Evolutionary conservation across 768 basidiomycete species (phyloP).

Genomic region (Leccinum subgranulosum): DNA sequence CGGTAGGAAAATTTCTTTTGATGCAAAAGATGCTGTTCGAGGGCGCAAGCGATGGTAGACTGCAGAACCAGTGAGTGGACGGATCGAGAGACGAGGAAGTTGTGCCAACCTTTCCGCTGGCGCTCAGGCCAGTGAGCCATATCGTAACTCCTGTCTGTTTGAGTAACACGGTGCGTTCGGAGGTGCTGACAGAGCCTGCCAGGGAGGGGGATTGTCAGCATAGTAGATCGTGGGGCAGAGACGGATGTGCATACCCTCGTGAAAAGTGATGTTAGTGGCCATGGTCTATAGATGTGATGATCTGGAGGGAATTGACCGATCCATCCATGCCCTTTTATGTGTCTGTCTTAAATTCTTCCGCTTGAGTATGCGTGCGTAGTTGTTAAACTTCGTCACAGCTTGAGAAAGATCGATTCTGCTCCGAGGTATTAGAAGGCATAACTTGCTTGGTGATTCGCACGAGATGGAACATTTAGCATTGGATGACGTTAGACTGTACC

Average conservation of each 20-base stretch:
- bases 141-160: slow-evolving; percentile 86
- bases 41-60: slow-evolving; percentile 96
- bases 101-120: slow-evolving; percentile 79
- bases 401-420: slow-evolving; percentile 10
- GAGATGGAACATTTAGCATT: not conserved
- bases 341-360: not conserved
- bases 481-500: not conserved
- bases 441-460: not conserved
- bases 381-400: not conserved
- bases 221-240: not conserved
- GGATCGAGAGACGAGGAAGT: not conserved
- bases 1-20: slow-evolving; percentile 83
- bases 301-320: not conserved
- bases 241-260: slow-evolving; percentile 45
- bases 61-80: slow-evolving; percentile 29
- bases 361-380: not conserved
- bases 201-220: not conserved
- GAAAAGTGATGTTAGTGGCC: slow-evolving; percentile 62
- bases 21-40: slow-evolving; percentile 94
- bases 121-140: slow-evolving; percentile 96
- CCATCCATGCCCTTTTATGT: slow-evolving; percentile 10
- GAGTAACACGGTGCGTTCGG: slow-evolving; percentile 66
- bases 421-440: slow-evolving; percentile 14
- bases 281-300: slow-evolving; percentile 15
- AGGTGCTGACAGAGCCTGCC: slow-evolving; percentile 64